Evolutionary conservation across 2,329 filamentous ascomycete species (phyloP).

Genomic region (Fusarium foetens): DNA sequence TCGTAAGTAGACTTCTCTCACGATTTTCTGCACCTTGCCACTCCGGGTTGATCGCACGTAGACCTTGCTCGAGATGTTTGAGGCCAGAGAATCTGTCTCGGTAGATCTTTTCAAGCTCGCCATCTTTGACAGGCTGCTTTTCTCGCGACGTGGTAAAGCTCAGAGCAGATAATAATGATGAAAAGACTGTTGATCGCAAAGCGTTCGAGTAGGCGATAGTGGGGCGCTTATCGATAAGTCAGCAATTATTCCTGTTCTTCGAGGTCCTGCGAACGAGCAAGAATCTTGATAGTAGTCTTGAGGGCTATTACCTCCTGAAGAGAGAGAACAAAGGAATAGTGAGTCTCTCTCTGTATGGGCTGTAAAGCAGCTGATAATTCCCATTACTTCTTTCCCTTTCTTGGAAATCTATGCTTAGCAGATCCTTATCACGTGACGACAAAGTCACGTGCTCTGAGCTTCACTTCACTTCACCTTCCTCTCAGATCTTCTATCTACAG

Average conservation of each 20-base stretch:
- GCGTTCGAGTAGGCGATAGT: slow-evolving; percentile 40
- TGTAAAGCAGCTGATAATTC: neutral
- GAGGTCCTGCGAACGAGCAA: neutral
- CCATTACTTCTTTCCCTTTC: neutral
- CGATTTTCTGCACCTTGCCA: slow-evolving; percentile 98
- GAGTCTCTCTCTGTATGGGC: too few relatives aligned
- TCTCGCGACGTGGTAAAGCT: slow-evolving; percentile 4
- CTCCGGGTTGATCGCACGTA: slow-evolving; percentile 94
- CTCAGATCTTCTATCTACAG: neutral
- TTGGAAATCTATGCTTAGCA: neutral
- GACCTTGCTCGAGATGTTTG: slow-evolving; percentile 92
- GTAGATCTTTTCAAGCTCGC: slow-evolving; percentile 71
- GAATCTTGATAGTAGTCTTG: neutral
- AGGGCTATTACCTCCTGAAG: neutral
- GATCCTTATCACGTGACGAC: slow-evolving; percentile 1
- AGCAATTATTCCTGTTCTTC: neutral
- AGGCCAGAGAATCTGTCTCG: slow-evolving; percentile 63
- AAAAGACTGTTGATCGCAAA: slow-evolving; percentile 36
- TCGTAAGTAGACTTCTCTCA: slow-evolving; percentile 93
- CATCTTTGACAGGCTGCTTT: slow-evolving; percentile 55
- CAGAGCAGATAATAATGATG: slow-evolving; percentile 24
- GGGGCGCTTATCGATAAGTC: slow-evolving; percentile 48
- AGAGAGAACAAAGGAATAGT: neutral
- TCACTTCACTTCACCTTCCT: slow-evolving; percentile 10
- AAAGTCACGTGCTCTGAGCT: slow-evolving; percentile 1